These are phyloP conservation scores for Oxyria digyna DNA, from an alignment of 148 eudicot genomes.

Conservation along the genomic window DNA sequence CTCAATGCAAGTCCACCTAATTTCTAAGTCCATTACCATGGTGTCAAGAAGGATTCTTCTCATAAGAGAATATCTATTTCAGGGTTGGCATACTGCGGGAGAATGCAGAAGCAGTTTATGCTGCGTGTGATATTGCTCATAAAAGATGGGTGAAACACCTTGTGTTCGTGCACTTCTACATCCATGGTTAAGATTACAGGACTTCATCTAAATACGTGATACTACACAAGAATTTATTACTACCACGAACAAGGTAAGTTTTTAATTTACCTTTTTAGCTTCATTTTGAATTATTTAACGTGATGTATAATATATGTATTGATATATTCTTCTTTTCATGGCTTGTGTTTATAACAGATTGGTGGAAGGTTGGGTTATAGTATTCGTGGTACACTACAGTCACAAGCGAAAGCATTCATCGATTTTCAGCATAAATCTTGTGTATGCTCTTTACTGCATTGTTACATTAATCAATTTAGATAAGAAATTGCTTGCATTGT, in stretches of 20 bases:
- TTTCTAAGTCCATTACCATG: neutral
- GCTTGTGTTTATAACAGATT: slow-evolving; percentile 40
- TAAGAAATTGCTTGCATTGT: neutral
- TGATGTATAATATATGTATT: neutral
- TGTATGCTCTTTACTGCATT: slow-evolving; percentile 34
- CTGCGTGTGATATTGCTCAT: slow-evolving; percentile 97
- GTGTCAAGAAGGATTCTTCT: neutral
- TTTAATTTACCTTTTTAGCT: neutral
- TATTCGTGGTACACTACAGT: slow-evolving; percentile 91
- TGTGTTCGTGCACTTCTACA: slow-evolving; percentile 93
- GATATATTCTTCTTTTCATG: slow-evolving; percentile 21
- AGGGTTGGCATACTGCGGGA: slow-evolving; percentile 97
- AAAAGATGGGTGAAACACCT: slow-evolving; percentile 98
- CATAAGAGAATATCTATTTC: slow-evolving; percentile 15
- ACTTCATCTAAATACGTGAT: slow-evolving; percentile 63
- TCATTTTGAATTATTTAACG: slow-evolving; percentile 1
- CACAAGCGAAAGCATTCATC: slow-evolving; percentile 92
- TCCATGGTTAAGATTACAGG: slow-evolving; percentile 73
- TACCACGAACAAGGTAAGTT: slow-evolving; percentile 75
- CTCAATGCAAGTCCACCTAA: neutral
- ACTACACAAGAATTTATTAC: slow-evolving; percentile 82
- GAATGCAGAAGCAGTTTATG: slow-evolving; percentile 96
- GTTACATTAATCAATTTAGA: neutral
- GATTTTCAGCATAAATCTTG: slow-evolving; percentile 95
- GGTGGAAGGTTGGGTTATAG: slow-evolving; percentile 99